These are phyloP conservation scores for Magnolia officinalis DNA, from an alignment of 164 flowering plant species.

Conservation along the genomic window DNA sequence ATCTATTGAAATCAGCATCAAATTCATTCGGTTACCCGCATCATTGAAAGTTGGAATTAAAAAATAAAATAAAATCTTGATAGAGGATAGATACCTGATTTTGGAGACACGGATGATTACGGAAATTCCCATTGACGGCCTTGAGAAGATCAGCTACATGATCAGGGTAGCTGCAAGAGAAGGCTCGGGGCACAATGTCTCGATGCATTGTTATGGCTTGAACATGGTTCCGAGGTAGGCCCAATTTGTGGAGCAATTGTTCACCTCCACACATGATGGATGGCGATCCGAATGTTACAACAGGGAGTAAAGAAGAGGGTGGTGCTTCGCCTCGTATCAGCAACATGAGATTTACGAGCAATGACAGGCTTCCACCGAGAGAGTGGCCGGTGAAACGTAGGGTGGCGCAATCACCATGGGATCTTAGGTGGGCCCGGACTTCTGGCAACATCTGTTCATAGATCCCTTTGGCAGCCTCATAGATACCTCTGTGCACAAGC, in stretches of 20 bases:
- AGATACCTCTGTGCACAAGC: conserved; percentile 92
- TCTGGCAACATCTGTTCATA: conserved; percentile 94
- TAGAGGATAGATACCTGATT: conserved; percentile 48
- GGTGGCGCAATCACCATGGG: conserved; percentile 53
- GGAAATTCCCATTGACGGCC: conserved; percentile 80
- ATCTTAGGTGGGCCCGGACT: conserved; percentile 56
- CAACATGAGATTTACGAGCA: conserved; percentile 84
- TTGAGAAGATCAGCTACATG: conserved; percentile 80
- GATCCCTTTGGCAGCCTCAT: conserved; percentile 96
- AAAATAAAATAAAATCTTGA: too few relatives aligned
- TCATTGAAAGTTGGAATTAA: too few relatives aligned
- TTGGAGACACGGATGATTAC: conserved; percentile 77
- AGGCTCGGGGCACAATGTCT: conserved; percentile 96
- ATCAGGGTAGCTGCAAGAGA: conserved; percentile 83
- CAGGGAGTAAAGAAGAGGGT: conserved; percentile 76
- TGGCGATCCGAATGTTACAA: conserved; percentile 90
- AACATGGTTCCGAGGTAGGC: conserved; percentile 73
- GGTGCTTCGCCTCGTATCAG: conserved; percentile 79
- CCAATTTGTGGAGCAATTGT: conserved; percentile 56
- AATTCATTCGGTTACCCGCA: too few relatives aligned
- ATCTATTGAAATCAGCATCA: too few relatives aligned
- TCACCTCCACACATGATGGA: conserved; percentile 92
- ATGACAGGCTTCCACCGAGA: conserved; percentile 88
- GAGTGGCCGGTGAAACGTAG: conserved; percentile 98
- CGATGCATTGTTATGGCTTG: conserved; percentile 81